phyloP scores from a whole-genome alignment of 345 rosid species.

The Gossypium rotundifolium region DNA sequence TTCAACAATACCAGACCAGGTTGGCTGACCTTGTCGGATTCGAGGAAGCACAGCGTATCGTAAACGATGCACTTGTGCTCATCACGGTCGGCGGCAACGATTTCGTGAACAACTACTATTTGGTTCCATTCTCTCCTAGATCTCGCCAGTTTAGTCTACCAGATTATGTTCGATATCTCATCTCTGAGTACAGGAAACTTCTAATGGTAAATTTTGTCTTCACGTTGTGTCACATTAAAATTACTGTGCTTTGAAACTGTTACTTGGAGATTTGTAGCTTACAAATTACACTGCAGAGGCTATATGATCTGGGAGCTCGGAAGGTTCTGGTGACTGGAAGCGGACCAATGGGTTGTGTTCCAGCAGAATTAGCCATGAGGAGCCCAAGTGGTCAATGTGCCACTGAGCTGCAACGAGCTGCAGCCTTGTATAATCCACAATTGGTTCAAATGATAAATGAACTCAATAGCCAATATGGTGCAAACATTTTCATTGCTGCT shows the following conservation, averaged over 20 bases:
- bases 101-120: conserved; percentile 78
- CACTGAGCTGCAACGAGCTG: conserved; percentile 49
- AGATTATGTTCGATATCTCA: conserved; percentile 34
- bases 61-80: conserved; percentile 54
- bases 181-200: conserved; percentile 53
- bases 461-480: conserved; percentile 38
- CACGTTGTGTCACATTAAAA: background rate
- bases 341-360: conserved; percentile 83
- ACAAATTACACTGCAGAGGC: background rate
- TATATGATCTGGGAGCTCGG: conserved; percentile 57
- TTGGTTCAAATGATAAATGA: conserved; percentile 41
- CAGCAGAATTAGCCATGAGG: conserved; percentile 57
- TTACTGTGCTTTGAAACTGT: background rate
- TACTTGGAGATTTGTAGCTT: background rate
- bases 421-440: conserved; percentile 55
- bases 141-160: conserved; percentile 58
- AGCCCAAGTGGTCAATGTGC: conserved; percentile 55
- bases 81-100: conserved; percentile 84
- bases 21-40: conserved; percentile 50
- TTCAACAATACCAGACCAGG: conserved; percentile 59
- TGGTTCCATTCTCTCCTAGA: conserved; percentile 54
- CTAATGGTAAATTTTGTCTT: conserved; percentile 23
- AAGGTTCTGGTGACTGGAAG: conserved; percentile 84
- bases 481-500: conserved; percentile 49
- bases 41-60: conserved; percentile 36